Conservation (phyloP, 345 rosid species). For the Mercurialis annua region DNA sequence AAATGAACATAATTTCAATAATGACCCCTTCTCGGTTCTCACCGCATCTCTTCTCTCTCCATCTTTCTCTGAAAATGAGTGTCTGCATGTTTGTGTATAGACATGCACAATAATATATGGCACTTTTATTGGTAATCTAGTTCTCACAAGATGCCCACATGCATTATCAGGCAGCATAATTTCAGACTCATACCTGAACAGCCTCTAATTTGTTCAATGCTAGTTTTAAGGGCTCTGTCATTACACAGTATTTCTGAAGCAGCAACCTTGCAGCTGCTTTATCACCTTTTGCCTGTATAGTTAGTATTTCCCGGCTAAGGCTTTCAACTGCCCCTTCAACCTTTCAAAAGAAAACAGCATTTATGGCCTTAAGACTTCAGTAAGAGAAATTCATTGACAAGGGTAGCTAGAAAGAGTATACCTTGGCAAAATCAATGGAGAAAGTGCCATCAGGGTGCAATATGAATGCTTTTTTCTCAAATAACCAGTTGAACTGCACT, state of each 20-base stretch:
- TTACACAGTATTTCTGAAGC: slow-evolving; percentile 52
- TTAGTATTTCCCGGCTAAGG: slow-evolving; percentile 74
- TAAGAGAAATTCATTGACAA: neutral
- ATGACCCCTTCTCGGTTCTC: too few relatives aligned
- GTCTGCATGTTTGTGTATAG: neutral
- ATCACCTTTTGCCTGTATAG: slow-evolving; percentile 84
- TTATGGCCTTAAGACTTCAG: slow-evolving; percentile 8
- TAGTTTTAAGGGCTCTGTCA: slow-evolving; percentile 58
- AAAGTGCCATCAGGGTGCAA: slow-evolving; percentile 62
- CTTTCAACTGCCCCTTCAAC: slow-evolving; percentile 77
- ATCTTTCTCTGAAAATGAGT: too few relatives aligned
- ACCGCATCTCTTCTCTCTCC: too few relatives aligned
- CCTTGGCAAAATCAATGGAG: slow-evolving; percentile 78
- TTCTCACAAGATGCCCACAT: neutral
- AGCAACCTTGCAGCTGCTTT: slow-evolving; percentile 67
- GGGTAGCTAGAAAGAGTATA: slow-evolving; percentile 22
- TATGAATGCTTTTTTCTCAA: slow-evolving; percentile 75
- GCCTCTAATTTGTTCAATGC: slow-evolving; percentile 62
- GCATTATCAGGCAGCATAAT: neutral
- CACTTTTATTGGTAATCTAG: neutral
- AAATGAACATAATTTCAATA: too few relatives aligned
- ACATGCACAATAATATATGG: slow-evolving; percentile 6
- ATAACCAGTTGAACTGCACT: slow-evolving; percentile 85
- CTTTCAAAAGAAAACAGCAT: slow-evolving; percentile 32
- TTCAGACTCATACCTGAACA: slow-evolving; percentile 44